Evolutionary conservation across 2,329 filamentous ascomycete genomes (phyloP), one percentile per base, ranked within the genome.

Genomic region (Colletotrichum plurivorum): DNA sequence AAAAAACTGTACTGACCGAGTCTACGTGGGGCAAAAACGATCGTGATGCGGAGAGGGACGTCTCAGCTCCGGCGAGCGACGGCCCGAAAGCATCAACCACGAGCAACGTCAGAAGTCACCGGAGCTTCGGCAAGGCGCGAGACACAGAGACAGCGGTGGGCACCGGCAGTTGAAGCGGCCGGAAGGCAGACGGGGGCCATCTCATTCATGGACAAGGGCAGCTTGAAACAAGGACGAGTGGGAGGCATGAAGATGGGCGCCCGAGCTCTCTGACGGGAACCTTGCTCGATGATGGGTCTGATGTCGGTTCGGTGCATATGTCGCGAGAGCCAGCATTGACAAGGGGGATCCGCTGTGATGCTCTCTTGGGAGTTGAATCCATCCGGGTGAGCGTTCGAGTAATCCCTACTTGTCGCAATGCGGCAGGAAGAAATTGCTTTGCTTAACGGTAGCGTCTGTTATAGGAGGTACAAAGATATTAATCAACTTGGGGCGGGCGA

Each of bases 141-240:
- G 41, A 41, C 39, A 52, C 48, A 20, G 22, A 39, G 48, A 43
- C 36, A 43, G 54, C 31, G 53, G 48, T 56, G 66, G 54, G 27
- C 46, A 20, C 61, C 54, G 61, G 66, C 36, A 54, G 52, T 49
- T 55, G 54, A 55, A 59, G 49, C 43, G 54, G 46, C 62, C 48
- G 66, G 54, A 39, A 48, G 58, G 54, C 58, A 25, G 61, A 54
- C 10, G 48, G 61, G 61, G 49, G 54, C 6, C 6, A 31, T 59
- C 22, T 59, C 54, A 65, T 69, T 43, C 61, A 51, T 69, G 66
- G 55, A 45, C 41, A 43, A 65, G 66, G 66, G 66, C 66, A 49
- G 48, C 54, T 67, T 69, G 66, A 69, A 69, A 69, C 66, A 69
- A 48, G 61, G 54, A 54, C 54, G 54, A 65, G 48, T 51, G 41